phyloP scores from a whole-genome alignment of 805 yeast species.

The Alloascoidea hylecoeti region DNA sequence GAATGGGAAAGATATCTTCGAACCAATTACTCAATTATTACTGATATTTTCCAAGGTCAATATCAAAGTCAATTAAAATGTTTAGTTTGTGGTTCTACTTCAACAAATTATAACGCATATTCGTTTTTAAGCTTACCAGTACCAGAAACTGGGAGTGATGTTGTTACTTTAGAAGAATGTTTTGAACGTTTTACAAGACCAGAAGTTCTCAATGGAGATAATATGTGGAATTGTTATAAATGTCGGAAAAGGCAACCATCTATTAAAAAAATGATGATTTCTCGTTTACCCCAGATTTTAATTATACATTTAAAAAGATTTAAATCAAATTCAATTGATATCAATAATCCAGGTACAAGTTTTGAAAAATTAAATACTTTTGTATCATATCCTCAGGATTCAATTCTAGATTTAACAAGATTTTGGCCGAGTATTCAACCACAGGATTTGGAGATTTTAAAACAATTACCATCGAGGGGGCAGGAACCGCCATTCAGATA shows the following conservation, averaged over 20 bases:
- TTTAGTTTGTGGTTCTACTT: conserved; percentile 54
- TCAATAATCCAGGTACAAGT: too few relatives aligned
- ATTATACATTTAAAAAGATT: conserved; percentile 83
- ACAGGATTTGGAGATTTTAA: conserved; percentile 26
- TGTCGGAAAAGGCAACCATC: conserved; percentile 55
- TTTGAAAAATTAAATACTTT: conserved; percentile 40
- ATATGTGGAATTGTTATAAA: conserved; percentile 73
- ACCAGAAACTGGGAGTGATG: conserved; percentile 28
- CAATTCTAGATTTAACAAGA: conserved; percentile 42
- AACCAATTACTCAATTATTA: conserved; percentile 66
- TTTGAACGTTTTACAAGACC: conserved; percentile 62
- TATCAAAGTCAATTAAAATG: conserved; percentile 70
- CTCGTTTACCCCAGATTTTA: conserved; percentile 65
- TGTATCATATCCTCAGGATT: conserved; percentile 52
- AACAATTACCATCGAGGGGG: conserved; percentile 46
- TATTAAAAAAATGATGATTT: conserved; percentile 54
- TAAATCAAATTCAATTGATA: conserved; percentile 23
- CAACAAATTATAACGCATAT: conserved; percentile 79
- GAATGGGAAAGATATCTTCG: conserved; percentile 87
- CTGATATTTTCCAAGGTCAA: conserved; percentile 82
- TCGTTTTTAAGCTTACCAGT: conserved; percentile 75
- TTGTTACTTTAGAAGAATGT: conserved; percentile 41
- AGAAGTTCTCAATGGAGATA: conserved; percentile 63
- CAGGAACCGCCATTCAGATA: conserved; percentile 75
- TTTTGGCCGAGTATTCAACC: conserved; percentile 51